phyloP scores from a whole-genome alignment of 2,329 filamentous ascomycete genomes.

The Claviceps arundinis region DNA sequence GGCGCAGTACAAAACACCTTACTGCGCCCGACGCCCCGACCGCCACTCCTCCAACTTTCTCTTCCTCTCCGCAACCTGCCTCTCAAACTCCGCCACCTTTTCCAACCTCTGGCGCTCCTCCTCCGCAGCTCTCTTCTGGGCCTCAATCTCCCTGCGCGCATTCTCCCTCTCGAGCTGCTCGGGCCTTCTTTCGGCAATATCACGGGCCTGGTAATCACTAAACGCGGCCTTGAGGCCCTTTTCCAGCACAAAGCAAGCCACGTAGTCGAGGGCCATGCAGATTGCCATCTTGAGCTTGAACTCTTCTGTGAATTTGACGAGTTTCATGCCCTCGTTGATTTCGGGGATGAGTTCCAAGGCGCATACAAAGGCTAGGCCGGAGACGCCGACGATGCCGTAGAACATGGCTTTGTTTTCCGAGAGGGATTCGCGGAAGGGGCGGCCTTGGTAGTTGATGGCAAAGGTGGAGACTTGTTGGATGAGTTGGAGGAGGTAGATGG shows the following conservation, averaged over 20 bases:
- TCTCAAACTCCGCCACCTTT: conserved; percentile 47
- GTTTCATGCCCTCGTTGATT: conserved; percentile 82
- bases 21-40: conserved; percentile 16
- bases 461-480: conserved; percentile 99
- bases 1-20: background rate
- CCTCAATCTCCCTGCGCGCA: conserved; percentile 49
- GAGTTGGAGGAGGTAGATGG: conserved; percentile 90
- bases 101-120: conserved; percentile 38
- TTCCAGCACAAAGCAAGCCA: conserved; percentile 77
- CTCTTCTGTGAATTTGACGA: conserved; percentile 77
- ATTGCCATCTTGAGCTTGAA: conserved; percentile 80
- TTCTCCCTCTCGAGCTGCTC: conserved; percentile 76
- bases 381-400: conserved; percentile 84
- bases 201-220: conserved; percentile 83
- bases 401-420: conserved; percentile 97
- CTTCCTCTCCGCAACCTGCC: conserved; percentile 38
- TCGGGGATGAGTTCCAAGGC: conserved; percentile 92
- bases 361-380: conserved; percentile 82
- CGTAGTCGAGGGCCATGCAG: conserved; percentile 80
- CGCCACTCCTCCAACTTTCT: conserved; percentile 35
- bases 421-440: conserved; percentile 92
- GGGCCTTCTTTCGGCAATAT: conserved; percentile 74
- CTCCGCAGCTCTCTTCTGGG: conserved; percentile 32
- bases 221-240: conserved; percentile 73
- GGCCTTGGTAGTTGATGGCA: conserved; percentile 97